A percentile compares a stretch with the other conserved stretches of the same genome.
Conservation (phyloP, 2,329 filamentous ascomycete genomes). For the Grosmannia clavigera region DNA sequence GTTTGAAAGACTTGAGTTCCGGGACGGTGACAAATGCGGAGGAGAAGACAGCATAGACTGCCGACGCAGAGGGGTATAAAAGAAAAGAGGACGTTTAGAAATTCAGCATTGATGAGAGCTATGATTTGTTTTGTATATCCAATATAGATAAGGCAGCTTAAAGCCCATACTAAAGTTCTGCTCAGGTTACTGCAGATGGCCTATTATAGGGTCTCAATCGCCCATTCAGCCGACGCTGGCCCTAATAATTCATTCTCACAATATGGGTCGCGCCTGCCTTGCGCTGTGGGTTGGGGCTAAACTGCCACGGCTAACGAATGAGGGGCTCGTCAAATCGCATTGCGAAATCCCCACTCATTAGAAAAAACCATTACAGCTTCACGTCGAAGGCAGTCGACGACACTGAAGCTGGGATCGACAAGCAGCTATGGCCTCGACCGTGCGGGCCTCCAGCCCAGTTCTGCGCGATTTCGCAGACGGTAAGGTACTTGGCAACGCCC, state of each 20-base stretch:
- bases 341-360: background rate
- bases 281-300: background rate
- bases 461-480: background rate
- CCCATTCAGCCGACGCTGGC: background rate
- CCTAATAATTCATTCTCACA: background rate
- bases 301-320: background rate
- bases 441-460: slow-evolving; percentile 3
- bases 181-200: too few species aligned
- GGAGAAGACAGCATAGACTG: slow-evolving; percentile 7
- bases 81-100: background rate
- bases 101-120: background rate
- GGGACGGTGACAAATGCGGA: slow-evolving; percentile 6
- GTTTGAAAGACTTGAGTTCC: slow-evolving; percentile 20
- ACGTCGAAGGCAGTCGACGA: background rate
- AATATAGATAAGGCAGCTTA: background rate
- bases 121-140: too few species aligned
- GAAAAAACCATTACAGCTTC: background rate
- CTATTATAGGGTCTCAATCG: background rate
- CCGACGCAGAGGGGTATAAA: background rate
- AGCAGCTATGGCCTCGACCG: slow-evolving; percentile 7
- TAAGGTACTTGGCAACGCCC: background rate
- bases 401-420: background rate
- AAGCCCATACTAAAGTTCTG: background rate
- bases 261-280: background rate
- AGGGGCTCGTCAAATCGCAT: background rate